Conservation (phyloP, 768 basidiomycete species). For the Agaricus subrufescens region DNA sequence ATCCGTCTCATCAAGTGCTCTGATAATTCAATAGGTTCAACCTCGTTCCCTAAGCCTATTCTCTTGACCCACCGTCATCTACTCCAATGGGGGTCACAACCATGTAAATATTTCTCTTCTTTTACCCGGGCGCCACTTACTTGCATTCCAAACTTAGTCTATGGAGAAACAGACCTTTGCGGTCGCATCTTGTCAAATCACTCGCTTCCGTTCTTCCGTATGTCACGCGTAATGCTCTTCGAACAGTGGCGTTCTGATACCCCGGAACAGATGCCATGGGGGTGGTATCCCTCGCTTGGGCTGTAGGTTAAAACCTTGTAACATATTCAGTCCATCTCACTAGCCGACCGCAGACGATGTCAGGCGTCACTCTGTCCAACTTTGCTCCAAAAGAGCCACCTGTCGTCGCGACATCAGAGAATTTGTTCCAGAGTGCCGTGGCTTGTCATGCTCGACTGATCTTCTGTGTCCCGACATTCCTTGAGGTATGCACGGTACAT, state of each 20-base stretch:
- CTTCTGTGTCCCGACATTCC: conserved; percentile 15
- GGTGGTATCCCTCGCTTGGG: conserved; percentile 14
- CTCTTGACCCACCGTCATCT: conserved; percentile 12
- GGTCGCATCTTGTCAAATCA: conserved; percentile 17
- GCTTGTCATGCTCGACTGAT: conserved; percentile 6
- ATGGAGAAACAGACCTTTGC: conserved; percentile 20
- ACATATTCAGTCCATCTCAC: background rate
- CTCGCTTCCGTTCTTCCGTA: conserved; percentile 18
- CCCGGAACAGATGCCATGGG: conserved; percentile 15
- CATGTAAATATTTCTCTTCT: conserved; percentile 9
- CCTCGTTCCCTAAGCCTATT: conserved; percentile 22
- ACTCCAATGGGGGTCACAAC: conserved; percentile 13
- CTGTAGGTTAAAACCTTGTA: conserved; percentile 4
- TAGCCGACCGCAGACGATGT: conserved; percentile 4
- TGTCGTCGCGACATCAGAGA: conserved; percentile 13
- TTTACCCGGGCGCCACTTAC: background rate
- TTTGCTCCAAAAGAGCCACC: conserved; percentile 19
- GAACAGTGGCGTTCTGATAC: background rate
- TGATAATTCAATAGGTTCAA: conserved; percentile 15
- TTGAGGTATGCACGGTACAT: conserved; percentile 16
- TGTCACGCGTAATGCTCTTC: background rate
- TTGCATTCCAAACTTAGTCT: conserved; percentile 5
- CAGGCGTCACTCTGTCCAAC: conserved; percentile 17
- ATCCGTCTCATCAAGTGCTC: background rate
- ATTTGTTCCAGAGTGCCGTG: conserved; percentile 11